Evolutionary conservation across 306 rosid genomes (phyloP), one percentile per base, ranked within the genome.

Genomic region (Coriaria nepalensis): DNA sequence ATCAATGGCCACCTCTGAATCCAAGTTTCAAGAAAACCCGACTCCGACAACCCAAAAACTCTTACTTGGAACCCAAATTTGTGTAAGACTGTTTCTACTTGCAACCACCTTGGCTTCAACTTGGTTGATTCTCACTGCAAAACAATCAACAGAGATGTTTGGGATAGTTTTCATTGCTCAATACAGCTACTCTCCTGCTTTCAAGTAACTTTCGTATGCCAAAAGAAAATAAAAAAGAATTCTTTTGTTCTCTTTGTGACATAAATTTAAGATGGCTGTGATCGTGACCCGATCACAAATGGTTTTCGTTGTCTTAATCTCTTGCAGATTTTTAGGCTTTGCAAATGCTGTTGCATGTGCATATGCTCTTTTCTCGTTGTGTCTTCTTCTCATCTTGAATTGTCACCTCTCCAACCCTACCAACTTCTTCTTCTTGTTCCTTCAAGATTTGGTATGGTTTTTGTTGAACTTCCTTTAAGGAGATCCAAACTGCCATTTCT

Each of bases 391-490:
- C 43, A 12, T 50, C 13, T 47, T 68, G 38, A 50, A 52, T 43
- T 71, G 13, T 46, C 45, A 4, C 12, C 70, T 57, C 43, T 39
- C 42, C 29, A 61, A 51, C 32, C 70, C 76, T 2, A 9, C 35
- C 40, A 61, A 65, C 58, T 66, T 47, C 71, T 68, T 41, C 63
- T 53, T 49, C 68, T 43, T 72, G 48, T 71, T 79, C 55, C 55
- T 72, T 10, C 78, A 63, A 49, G 87, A 79, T 51, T 48, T 78
- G 81, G 86, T 78, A 61, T 35, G 53, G 11, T 38, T 33, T n/a
- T 61, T 11, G 8, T 29, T 50, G 7, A 50, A 5, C 14, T 20
- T 20, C 29, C 29, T 20, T 20, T 20, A 20, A 20, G 29, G 29
- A 20, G 29, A 3, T 20, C 29, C 29, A 20, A 20, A 20, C 29